phyloP scores from a whole-genome alignment of 768 basidiomycete genomes.

The Psilocybe cubensis region DNA sequence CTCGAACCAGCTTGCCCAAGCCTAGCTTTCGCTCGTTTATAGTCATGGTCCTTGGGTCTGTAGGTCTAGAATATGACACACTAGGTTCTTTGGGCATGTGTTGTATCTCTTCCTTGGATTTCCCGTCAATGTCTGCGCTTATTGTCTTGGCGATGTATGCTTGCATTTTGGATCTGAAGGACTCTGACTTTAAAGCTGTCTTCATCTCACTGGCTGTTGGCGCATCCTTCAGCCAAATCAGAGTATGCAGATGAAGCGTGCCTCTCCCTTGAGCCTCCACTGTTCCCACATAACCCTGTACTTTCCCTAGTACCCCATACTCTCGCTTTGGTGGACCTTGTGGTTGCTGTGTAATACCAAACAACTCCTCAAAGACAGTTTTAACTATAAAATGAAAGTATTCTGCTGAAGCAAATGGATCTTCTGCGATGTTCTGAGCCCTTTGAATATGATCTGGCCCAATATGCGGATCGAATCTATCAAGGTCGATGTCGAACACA shows the following conservation, averaged over 20 bases:
- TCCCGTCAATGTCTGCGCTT: background rate
- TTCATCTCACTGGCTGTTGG: slow-evolving; percentile 32
- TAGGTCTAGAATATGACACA: background rate
- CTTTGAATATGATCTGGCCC: slow-evolving; percentile 1
- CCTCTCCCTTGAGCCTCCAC: slow-evolving; percentile 43
- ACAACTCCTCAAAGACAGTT: slow-evolving; percentile 30
- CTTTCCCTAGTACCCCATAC: slow-evolving; percentile 35
- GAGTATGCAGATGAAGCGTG: slow-evolving; percentile 35
- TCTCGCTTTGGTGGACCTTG: slow-evolving; percentile 7
- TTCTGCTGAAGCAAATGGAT: slow-evolving; percentile 36
- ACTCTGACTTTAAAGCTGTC: slow-evolving; percentile 5
- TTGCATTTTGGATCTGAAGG: background rate
- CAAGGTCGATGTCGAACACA: slow-evolving; percentile 41
- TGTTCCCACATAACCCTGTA: slow-evolving; percentile 40
- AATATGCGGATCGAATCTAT: slow-evolving; percentile 29
- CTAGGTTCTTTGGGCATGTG: background rate
- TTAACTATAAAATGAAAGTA: slow-evolving; percentile 46
- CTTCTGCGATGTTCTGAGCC: background rate
- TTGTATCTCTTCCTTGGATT: background rate
- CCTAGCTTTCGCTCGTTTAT: background rate
- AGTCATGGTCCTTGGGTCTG: background rate
- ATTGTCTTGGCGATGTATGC: background rate
- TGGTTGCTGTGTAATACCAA: slow-evolving; percentile 18
- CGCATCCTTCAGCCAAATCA: slow-evolving; percentile 36
- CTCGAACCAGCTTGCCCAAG: background rate